Evolutionary conservation across 495 filamentous ascomycete species (phyloP).

Genomic region (Hypoxylon trugodes): DNA sequence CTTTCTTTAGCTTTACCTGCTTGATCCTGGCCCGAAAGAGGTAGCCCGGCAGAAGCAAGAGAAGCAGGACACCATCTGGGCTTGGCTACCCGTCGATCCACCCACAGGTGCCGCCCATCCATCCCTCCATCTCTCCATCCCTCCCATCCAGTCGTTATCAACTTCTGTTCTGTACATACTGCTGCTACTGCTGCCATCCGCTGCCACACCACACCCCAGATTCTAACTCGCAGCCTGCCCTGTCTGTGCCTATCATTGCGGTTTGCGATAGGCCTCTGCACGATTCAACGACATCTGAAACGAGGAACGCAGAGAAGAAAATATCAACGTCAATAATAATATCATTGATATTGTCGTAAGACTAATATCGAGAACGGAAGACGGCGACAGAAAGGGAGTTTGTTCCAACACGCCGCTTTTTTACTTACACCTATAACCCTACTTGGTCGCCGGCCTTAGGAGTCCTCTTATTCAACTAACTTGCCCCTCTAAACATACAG

Average conservation of each 20-base stretch:
- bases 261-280: conserved; percentile 30
- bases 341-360: conserved; percentile 6
- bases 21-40: conserved; percentile 26
- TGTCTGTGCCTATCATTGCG: conserved; percentile 41
- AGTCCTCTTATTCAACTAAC: conserved; percentile 21
- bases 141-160: conserved; percentile 38
- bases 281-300: conserved; percentile 34
- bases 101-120: conserved; percentile 41
- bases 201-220: conserved; percentile 45
- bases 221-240: conserved; percentile 41
- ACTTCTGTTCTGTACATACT: conserved; percentile 37
- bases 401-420: conserved; percentile 13
- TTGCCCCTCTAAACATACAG: conserved; percentile 18
- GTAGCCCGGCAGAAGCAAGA: conserved; percentile 39
- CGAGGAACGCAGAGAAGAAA: conserved; percentile 21
- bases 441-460: neutral
- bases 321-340: conserved; percentile 1
- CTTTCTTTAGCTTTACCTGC: no score
- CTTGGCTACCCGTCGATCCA: conserved; percentile 43
- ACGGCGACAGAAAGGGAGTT: neutral
- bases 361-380: conserved; percentile 18
- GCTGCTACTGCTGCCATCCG: conserved; percentile 45
- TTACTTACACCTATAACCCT: conserved; percentile 1
- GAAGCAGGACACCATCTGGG: conserved; percentile 35
- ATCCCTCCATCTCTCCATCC: no score